Percentiles rank a stretch among this genome's conserved stretches.
Conservation (phyloP, 768 basidiomycete genomes). For the Russula sp. region DNA sequence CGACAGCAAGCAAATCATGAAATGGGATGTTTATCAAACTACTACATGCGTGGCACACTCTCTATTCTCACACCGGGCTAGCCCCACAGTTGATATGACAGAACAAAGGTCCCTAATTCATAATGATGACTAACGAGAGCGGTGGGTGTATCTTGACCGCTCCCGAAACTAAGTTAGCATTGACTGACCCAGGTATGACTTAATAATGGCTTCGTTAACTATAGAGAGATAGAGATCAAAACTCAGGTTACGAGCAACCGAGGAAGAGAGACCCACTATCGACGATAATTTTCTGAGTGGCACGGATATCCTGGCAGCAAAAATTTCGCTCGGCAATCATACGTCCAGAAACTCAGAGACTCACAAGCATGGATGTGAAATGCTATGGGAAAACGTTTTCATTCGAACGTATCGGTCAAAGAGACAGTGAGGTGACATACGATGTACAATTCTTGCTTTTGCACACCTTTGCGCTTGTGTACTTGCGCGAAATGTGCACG, state of each 20-base stretch:
- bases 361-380: slow-evolving; percentile 65
- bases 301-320: slow-evolving; percentile 14
- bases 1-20: slow-evolving; percentile 8
- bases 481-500: slow-evolving; percentile 78
- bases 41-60: slow-evolving; percentile 4
- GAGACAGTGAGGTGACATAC: slow-evolving; percentile 40
- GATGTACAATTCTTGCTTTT: slow-evolving; percentile 54
- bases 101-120: neutral
- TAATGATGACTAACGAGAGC: neutral
- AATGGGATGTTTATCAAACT: slow-evolving; percentile 5
- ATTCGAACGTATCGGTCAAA: slow-evolving; percentile 8
- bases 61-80: neutral
- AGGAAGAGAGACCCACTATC: slow-evolving; percentile 40
- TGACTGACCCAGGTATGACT: slow-evolving; percentile 54
- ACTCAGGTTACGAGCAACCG: neutral
- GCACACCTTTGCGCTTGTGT: slow-evolving; percentile 57
- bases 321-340: neutral
- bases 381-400: slow-evolving; percentile 38
- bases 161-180: slow-evolving; percentile 3
- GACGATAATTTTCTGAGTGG: slow-evolving; percentile 43
- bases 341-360: neutral
- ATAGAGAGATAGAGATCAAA: neutral
- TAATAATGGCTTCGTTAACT: slow-evolving; percentile 65
- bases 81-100: neutral
- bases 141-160: neutral